A percentile compares a stretch with the other conserved stretches of the same genome.
phyloP scores from a whole-genome alignment of 495 filamentous ascomycete genomes.

The Jackrogersella minutella region DNA sequence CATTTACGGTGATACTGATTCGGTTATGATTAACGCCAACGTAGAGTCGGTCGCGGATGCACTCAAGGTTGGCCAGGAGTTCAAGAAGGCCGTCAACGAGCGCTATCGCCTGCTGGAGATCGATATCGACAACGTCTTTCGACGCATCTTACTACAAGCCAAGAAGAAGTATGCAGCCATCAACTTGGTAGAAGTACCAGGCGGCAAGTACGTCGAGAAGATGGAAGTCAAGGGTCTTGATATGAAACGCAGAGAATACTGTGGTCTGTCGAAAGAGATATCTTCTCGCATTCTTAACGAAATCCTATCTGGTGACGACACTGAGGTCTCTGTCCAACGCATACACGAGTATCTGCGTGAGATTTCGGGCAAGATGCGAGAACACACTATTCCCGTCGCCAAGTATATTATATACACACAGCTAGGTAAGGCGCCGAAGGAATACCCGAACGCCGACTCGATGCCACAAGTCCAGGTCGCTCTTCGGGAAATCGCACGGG shows the following conservation, averaged over 20 bases:
- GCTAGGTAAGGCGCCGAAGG: slow-evolving; percentile 89
- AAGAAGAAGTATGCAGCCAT: slow-evolving; percentile 99
- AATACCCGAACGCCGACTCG: slow-evolving; percentile 88
- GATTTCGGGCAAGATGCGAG: slow-evolving; percentile 82
- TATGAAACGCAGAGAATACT: slow-evolving; percentile 97
- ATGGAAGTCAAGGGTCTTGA: slow-evolving; percentile 98
- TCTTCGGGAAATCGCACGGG: slow-evolving; percentile 82
- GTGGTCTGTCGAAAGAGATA: slow-evolving; percentile 90
- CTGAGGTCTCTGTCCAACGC: slow-evolving; percentile 84
- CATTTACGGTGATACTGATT: slow-evolving; percentile 98
- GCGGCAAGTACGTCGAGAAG: slow-evolving; percentile 91
- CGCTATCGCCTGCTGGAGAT: slow-evolving; percentile 91
- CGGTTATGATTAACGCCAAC: slow-evolving; percentile 99
- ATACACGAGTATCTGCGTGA: slow-evolving; percentile 92
- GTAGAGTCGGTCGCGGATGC: slow-evolving; percentile 92
- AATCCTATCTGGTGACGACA: slow-evolving; percentile 91
- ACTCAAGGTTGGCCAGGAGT: slow-evolving; percentile 79
- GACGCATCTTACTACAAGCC: slow-evolving; percentile 89
- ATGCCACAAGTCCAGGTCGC: slow-evolving; percentile 99
- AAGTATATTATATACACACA: slow-evolving; percentile 99
- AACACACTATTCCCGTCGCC: slow-evolving; percentile 70
- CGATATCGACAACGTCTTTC: slow-evolving; percentile 97
- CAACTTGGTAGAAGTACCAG: slow-evolving; percentile 81
- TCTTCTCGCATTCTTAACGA: slow-evolving; percentile 85
- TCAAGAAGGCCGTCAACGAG: slow-evolving; percentile 79